These are phyloP conservation scores for Rhizophagus prolifer DNA, from an alignment of 192 early-diverging fungal genomes.

Conservation along the genomic window DNA sequence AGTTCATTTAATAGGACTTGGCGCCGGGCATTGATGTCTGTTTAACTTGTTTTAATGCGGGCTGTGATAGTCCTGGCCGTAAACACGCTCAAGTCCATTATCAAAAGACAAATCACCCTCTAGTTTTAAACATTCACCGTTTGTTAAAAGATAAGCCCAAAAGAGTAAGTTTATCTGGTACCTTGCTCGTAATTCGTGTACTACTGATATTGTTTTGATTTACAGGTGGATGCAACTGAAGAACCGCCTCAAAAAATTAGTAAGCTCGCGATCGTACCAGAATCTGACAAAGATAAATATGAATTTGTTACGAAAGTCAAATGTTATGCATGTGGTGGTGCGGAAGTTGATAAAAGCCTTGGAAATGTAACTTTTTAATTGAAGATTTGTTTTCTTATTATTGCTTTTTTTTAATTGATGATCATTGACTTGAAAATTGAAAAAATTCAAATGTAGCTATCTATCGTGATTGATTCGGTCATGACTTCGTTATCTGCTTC, in stretches of 20 bases:
- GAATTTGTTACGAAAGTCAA: constrained; percentile 72
- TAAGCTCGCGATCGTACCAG: constrained; percentile 84
- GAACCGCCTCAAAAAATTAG: constrained; percentile 88
- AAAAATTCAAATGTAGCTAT: constrained; percentile 46
- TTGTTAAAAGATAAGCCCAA: constrained; percentile 47
- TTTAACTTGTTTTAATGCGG: constrained; percentile 92
- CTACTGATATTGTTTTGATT: not conserved
- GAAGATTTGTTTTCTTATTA: constrained; percentile 2
- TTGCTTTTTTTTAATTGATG: not conserved
- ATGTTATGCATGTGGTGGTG: constrained; percentile 78
- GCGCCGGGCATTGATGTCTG: constrained; percentile 88
- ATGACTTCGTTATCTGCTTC: constrained; percentile 77
- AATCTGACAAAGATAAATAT: constrained; percentile 70
- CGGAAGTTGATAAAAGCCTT: constrained; percentile 56
- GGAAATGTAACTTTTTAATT: constrained; percentile 48
- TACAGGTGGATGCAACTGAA: constrained; percentile 43
- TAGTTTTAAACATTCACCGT: constrained; percentile 84
- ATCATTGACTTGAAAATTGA: not conserved
- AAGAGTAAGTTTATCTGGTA: constrained; percentile 37
- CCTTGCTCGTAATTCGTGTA: not conserved
- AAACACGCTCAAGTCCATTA: constrained; percentile 79
- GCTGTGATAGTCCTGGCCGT: constrained; percentile 63
- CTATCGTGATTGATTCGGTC: constrained; percentile 63
- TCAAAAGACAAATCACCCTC: constrained; percentile 68
- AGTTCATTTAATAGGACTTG: constrained; percentile 54